Percentiles rank a stretch among this genome's conserved stretches.
Conservation (phyloP, 305 asterid species). For the Fraxinus paxiana region DNA sequence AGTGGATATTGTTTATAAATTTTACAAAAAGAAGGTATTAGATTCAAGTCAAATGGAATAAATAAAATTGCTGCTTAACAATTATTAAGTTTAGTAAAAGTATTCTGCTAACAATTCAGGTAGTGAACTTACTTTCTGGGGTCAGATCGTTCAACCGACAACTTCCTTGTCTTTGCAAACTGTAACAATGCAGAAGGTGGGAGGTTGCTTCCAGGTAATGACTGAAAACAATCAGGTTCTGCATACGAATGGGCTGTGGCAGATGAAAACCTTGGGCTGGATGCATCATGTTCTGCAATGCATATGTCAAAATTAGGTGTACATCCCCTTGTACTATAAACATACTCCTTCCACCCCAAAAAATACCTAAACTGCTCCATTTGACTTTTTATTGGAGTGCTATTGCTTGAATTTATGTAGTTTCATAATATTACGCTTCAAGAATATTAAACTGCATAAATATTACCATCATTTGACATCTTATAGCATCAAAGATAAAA, state of each 20-base stretch:
- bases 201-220: constrained; percentile 68
- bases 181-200: constrained; percentile 69
- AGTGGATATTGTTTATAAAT: neutral
- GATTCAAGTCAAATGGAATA: neutral
- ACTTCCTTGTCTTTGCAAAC: constrained; percentile 89
- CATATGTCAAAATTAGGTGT: constrained; percentile 30
- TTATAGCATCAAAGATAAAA: neutral
- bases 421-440: neutral
- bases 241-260: constrained; percentile 67
- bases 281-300: constrained; percentile 50
- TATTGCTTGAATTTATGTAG: neutral
- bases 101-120: constrained; percentile 3
- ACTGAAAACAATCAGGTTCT: constrained; percentile 70
- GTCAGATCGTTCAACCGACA: constrained; percentile 82
- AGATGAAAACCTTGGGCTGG: constrained; percentile 69
- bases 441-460: neutral
- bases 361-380: neutral
- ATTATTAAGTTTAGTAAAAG: neutral
- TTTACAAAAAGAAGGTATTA: neutral
- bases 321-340: neutral
- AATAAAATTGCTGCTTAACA: neutral
- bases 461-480: neutral
- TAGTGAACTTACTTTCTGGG: constrained; percentile 70
- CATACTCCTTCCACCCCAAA: neutral
- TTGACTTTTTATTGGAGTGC: neutral